Conservation (phyloP, 495 filamentous ascomycete genomes). For the Ramalina intermedia region DNA sequence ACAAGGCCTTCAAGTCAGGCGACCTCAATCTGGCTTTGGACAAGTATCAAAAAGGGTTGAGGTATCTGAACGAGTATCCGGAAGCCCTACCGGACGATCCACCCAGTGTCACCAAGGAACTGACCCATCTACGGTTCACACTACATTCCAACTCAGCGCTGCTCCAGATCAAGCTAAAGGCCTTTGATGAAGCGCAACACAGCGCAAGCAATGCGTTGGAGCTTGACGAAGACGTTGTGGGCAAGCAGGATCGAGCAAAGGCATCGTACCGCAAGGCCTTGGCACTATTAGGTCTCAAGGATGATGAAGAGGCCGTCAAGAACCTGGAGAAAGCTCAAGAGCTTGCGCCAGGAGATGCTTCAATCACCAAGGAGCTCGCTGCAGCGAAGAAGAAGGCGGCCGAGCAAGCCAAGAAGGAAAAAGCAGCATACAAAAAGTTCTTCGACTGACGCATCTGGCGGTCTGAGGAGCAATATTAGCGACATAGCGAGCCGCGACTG, state of each 20-base stretch:
- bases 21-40: constrained; percentile 59
- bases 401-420: constrained; percentile 69
- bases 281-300: constrained; percentile 59
- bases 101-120: constrained; percentile 45
- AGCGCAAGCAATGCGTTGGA: constrained; percentile 62
- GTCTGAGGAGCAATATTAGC: too few species aligned
- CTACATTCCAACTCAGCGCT: constrained; percentile 68
- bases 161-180: constrained; percentile 64
- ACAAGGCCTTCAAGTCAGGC: constrained; percentile 73
- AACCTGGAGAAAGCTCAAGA: constrained; percentile 65
- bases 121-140: constrained; percentile 60
- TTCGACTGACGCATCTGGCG: constrained; percentile 36
- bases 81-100: constrained; percentile 50
- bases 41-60: constrained; percentile 96
- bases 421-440: constrained; percentile 77
- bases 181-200: constrained; percentile 51
- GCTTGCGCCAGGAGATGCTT: constrained; percentile 62
- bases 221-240: constrained; percentile 32
- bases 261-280: constrained; percentile 69
- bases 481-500: too few species aligned
- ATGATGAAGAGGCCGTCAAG: constrained; percentile 69
- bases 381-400: constrained; percentile 60
- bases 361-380: constrained; percentile 57
- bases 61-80: constrained; percentile 85
- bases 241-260: constrained; percentile 73